Evolutionary conservation across 768 basidiomycete species (phyloP), one percentile per base, ranked within the genome.

Genomic region (Epithele typhae): DNA sequence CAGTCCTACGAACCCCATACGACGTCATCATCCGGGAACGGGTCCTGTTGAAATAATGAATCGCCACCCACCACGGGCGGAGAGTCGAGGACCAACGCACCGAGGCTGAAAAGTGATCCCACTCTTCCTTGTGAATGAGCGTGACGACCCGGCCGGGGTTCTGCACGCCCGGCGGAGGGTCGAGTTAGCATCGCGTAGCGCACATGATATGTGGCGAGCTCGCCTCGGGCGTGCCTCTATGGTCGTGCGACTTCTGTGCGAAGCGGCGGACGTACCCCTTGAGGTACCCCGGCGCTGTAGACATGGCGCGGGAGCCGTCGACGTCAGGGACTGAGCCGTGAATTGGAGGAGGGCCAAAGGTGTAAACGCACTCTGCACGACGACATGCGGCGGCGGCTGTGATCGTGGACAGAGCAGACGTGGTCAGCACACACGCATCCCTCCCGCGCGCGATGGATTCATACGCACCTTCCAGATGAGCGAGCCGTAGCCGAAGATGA

Each of bases 401-500:
- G 27, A 30, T 30, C 7, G 27, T 30, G 14, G 27, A 19, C 5
- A 25, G n/a, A 21, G 19, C 15, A 24, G 1, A 32, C 25, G 23
- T n/a, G 5, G 43, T 25, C 35, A 10, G 17, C 37, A 12, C 8
- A 30, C 7, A 30, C 17, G 7, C 8, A 37, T 23, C 15, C 27
- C 5, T 11, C 15, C 19, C 4, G 1, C 12, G 19, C 15, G 1
- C 10, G 8, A 41, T 19, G 4, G 39, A 10, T 18, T 22, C 23
- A 21, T 17, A 40, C 62, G 46, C 59, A 84, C 92, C 77, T 92
- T 94, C 77, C 87, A 95, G 47, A 95, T 93, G 33, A 96, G 74
- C 5, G 90, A 92, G 10, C 92, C 92, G 56, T 96, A 96, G 24
- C 92, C 92, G 56, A 95, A 96, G 11, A 95, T 87, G 43, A 88